phyloP scores from a whole-genome alignment of 108 stramenopile species.

The Cyclotella distinguenda region DNA sequence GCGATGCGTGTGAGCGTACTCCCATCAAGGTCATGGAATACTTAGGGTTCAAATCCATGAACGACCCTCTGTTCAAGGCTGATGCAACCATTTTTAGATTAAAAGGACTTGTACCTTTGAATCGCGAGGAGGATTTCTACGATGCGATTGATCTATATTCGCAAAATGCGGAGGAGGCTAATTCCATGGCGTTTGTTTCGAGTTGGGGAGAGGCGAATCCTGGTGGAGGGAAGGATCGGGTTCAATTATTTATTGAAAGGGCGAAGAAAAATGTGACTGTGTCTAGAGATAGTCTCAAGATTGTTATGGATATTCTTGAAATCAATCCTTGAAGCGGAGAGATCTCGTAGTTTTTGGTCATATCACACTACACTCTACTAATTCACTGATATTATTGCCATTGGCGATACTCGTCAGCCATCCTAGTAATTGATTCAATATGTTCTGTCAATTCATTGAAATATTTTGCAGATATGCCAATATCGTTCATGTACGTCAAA shows the following conservation, averaged over 20 bases:
- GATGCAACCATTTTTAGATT: slow-evolving; percentile 72
- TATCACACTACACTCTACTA: too few relatives aligned
- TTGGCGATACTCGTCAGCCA: too few relatives aligned
- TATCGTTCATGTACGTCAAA: too few relatives aligned
- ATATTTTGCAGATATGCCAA: too few relatives aligned
- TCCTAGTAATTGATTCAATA: too few relatives aligned
- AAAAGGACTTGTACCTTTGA: slow-evolving; percentile 48
- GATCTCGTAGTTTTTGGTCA: too few relatives aligned
- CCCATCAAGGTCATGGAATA: slow-evolving; percentile 82
- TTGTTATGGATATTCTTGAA: slow-evolving; percentile 53
- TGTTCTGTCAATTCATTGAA: too few relatives aligned
- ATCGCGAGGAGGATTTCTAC: slow-evolving; percentile 55
- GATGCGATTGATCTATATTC: slow-evolving; percentile 67
- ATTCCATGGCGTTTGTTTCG: slow-evolving; percentile 73
- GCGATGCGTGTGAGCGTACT: slow-evolving; percentile 70
- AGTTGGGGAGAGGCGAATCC: slow-evolving; percentile 90
- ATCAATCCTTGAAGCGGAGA: not conserved
- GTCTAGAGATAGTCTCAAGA: slow-evolving; percentile 56
- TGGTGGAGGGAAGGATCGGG: slow-evolving; percentile 81
- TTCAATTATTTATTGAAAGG: slow-evolving; percentile 79
- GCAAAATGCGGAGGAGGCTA: slow-evolving; percentile 68
- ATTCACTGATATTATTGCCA: too few relatives aligned
- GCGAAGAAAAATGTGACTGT: slow-evolving; percentile 73
- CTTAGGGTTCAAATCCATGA: slow-evolving; percentile 69
- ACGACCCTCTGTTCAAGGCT: slow-evolving; percentile 77